Base-by-base conservation (phyloP, 2,329 filamentous ascomycete genomes). In the Elsinoe batatas region DNA sequence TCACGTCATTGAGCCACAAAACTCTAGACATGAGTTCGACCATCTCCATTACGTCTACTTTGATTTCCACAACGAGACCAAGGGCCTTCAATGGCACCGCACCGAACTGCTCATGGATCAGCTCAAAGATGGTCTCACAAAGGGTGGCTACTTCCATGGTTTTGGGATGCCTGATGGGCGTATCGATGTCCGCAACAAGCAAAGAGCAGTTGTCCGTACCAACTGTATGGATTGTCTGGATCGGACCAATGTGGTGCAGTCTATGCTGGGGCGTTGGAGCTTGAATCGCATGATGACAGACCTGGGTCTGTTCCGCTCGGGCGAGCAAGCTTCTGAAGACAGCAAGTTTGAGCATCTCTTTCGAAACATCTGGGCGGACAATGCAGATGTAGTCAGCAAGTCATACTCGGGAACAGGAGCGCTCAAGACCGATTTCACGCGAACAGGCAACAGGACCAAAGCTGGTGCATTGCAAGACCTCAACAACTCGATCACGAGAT, bases 181-280 rank as follows among this genome's bases (percentile, higher is more conserved):
- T 15, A 78, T 96, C 11, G 91, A 97, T 64, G 81, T 89, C 33
- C 84, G 90, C 60, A 84, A 81, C 59, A 79, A 82, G 61, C 93
- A 98, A 76, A 88, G 83, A 1, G 90, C 88, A 59, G 91, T 97
- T 13, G 91, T 98, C 61, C 85, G 93, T 54, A 96, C 93, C 37
- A 98, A 98, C 70, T 98, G 93, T 74, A 98, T 98, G 93, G 93
- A 98, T 72, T 98, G 94, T 62, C 80, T 98, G 12, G 93, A 98
- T 71, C 87, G 93, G 54, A 98, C 93, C 54, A 98, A 98, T 64
- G 91, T 98, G 5, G 89, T 98, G 3, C 93, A 98, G 72, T 95
- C 89, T 69, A 95, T 97, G 87, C 81, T 98, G 57, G 93, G 88
- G 8, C 85, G 91, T 53, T 91, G 84, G 80, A 87, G 88, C 12